A percentile compares a stretch with the other conserved stretches of the same genome.
These are phyloP conservation scores for Parachlorella kessleri DNA, from an alignment of 139 green algal genomes.

Conservation along the genomic window DNA sequence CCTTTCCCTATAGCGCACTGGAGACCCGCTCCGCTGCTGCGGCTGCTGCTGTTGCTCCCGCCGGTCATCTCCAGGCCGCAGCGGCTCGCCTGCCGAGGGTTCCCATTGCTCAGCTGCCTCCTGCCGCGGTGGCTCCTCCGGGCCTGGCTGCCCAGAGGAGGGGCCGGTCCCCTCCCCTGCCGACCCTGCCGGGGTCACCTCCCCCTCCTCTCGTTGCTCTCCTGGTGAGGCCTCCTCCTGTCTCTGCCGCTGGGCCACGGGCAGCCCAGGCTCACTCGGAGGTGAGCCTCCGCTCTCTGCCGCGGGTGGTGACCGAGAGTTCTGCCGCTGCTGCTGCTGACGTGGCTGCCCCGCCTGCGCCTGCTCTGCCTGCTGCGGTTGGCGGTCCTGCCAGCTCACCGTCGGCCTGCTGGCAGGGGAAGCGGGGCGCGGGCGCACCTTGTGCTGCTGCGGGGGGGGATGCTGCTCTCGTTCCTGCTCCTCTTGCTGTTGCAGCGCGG, in stretches of 20 bases:
- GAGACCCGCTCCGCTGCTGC: neutral
- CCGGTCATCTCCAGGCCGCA: neutral
- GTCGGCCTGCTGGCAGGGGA: neutral
- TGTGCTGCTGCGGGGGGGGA: neutral
- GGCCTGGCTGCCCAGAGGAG: no score
- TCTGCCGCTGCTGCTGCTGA: no score
- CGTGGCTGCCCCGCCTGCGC: no score
- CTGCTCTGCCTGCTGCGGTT: neutral
- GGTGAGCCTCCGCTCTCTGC: no score
- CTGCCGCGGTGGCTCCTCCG: no score
- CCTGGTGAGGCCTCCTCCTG: no score
- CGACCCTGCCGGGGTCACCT: neutral
- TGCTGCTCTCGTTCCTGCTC: neutral
- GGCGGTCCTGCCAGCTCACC: neutral
- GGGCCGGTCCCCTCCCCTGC: no score
- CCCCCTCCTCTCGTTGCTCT: neutral
- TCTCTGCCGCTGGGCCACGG: no score
- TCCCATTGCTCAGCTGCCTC: no score
- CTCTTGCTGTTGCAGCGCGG: conserved; percentile 14
- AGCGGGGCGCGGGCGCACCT: neutral
- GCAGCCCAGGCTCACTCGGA: no score
- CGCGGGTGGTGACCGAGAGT: no score
- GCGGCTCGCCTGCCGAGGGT: no score
- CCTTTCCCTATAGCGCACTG: neutral
- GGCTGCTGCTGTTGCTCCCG: neutral